Conservation (phyloP, 1,284 basidiomycete genomes). For the Ganoderma boninense region DNA sequence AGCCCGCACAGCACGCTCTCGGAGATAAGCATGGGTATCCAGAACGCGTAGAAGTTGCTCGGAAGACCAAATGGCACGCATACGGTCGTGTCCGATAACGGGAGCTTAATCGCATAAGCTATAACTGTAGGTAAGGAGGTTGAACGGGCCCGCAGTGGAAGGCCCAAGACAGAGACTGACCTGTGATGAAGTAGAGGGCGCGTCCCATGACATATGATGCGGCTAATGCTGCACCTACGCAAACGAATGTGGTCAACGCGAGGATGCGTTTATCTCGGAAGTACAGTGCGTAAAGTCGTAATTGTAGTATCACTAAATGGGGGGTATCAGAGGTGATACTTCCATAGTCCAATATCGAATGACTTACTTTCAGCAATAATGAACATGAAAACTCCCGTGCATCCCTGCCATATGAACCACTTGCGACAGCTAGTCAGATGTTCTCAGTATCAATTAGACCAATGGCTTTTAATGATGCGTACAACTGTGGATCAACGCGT, state of each 20-base stretch:
- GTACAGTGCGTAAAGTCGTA: constrained; percentile 70
- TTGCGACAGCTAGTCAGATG: constrained; percentile 18
- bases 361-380: constrained; percentile 61
- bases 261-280: constrained; percentile 60
- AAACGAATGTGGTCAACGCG: constrained; percentile 51
- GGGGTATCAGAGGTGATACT: background rate
- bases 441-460: background rate
- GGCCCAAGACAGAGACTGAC: constrained; percentile 41
- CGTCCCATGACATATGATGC: constrained; percentile 58
- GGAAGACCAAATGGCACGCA: constrained; percentile 52
- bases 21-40: constrained; percentile 64
- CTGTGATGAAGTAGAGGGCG: constrained; percentile 44
- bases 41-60: constrained; percentile 58
- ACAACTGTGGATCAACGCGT: constrained; percentile 40
- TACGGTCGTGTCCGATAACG: constrained; percentile 43
- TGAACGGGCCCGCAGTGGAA: background rate
- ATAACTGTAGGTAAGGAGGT: background rate
- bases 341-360: background rate
- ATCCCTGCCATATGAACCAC: constrained; percentile 67
- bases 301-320: constrained; percentile 61
- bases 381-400: constrained; percentile 60
- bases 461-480: constrained; percentile 26
- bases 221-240: constrained; percentile 47
- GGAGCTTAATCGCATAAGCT: constrained; percentile 30
- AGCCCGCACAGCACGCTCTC: constrained; percentile 60